These are phyloP conservation scores for Alternaria sp. DNA, from an alignment of 2,329 filamentous ascomycete genomes.

Conservation along the genomic window DNA sequence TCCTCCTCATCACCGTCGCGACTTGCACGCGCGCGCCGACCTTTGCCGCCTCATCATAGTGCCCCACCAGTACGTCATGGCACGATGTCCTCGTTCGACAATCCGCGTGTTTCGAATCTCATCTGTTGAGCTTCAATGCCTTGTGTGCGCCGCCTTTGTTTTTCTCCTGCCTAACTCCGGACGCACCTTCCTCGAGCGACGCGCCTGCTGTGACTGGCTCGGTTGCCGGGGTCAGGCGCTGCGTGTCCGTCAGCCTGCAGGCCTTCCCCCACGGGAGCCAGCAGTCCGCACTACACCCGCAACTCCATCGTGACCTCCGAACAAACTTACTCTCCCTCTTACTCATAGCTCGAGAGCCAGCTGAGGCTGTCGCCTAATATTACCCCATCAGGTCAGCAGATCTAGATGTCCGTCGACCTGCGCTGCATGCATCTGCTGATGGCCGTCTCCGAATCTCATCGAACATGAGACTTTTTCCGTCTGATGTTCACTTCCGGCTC, in stretches of 20 bases:
- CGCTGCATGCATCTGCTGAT: not conserved
- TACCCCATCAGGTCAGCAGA: not conserved
- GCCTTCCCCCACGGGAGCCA: not conserved
- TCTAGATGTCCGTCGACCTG: not conserved
- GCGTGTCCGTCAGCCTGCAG: constrained; percentile 12
- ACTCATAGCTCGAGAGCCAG: not conserved
- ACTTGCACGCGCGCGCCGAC: constrained; percentile 7
- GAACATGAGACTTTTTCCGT: not conserved
- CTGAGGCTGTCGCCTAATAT: constrained; percentile 3
- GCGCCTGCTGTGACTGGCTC: constrained; percentile 25
- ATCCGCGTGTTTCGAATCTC: not conserved
- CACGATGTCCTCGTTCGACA: not conserved
- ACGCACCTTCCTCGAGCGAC: constrained; percentile 4
- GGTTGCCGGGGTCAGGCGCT: constrained; percentile 18
- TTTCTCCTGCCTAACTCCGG: constrained; percentile 13
- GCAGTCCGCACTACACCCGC: not conserved
- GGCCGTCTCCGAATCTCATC: not conserved
- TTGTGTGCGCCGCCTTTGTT: constrained; percentile 1
- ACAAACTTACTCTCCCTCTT: not conserved
- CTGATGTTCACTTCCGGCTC: constrained; percentile 4
- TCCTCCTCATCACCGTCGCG: not conserved
- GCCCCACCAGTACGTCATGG: constrained; percentile 12
- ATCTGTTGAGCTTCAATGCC: constrained; percentile 18
- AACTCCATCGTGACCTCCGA: constrained; percentile 10
- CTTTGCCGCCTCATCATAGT: not conserved